A percentile compares a stretch with the other conserved stretches of the same genome.
phyloP scores from a whole-genome alignment of 495 filamentous ascomycete genomes.

The Penicillium steckii region DNA sequence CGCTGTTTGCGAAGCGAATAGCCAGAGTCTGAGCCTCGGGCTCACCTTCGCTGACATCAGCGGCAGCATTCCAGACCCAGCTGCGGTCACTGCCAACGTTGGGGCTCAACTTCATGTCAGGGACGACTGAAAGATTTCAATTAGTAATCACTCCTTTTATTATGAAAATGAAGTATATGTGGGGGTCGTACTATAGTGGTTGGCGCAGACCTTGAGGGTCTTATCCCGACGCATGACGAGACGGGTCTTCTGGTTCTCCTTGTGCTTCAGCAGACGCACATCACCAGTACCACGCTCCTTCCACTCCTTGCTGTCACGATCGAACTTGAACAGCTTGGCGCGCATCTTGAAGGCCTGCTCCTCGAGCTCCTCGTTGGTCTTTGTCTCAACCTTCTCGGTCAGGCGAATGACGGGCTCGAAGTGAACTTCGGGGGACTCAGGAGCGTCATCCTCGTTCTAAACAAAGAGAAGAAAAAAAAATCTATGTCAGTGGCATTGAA shows the following conservation, averaged over 20 bases:
- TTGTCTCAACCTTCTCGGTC: slow-evolving; percentile 92
- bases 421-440: slow-evolving; percentile 87
- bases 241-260: slow-evolving; percentile 95
- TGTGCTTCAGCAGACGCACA: slow-evolving; percentile 94
- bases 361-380: slow-evolving; percentile 98
- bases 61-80: slow-evolving; percentile 99
- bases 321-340: slow-evolving; percentile 98
- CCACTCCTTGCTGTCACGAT: slow-evolving; percentile 88
- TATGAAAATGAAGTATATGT: neutral
- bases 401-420: slow-evolving; percentile 95
- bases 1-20: slow-evolving; percentile 96
- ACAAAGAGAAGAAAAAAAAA: neutral
- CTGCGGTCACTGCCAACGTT: slow-evolving; percentile 97
- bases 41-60: slow-evolving; percentile 97
- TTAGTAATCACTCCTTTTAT: neutral
- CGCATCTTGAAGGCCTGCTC: slow-evolving; percentile 99
- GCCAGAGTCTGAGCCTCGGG: slow-evolving; percentile 94
- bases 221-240: slow-evolving; percentile 99
- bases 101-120: slow-evolving; percentile 97
- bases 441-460: slow-evolving; percentile 56
- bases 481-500: neutral
- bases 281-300: slow-evolving; percentile 99
- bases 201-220: slow-evolving; percentile 99
- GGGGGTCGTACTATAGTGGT: slow-evolving; percentile 87
- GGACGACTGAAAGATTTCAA: slow-evolving; percentile 64